Base-by-base conservation (phyloP, 2,329 filamentous ascomycete species). In the Rhinocladiella mackenziei region DNA sequence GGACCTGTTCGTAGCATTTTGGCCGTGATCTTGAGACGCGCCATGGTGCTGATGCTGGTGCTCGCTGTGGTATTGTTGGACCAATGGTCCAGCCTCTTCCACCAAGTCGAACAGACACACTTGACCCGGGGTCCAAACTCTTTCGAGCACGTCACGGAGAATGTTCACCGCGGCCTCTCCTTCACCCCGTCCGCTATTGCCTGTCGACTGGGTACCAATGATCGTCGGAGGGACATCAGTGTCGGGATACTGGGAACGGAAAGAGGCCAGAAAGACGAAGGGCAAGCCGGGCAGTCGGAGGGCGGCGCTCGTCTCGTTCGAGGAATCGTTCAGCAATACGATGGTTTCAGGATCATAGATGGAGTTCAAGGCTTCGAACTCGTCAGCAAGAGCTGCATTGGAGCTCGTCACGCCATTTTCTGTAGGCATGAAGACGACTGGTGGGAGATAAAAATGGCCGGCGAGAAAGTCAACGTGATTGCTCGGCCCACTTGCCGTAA, bases 81-180 rank as follows among this genome's bases (percentile, higher is more conserved):
- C 63, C 2, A 65, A 60, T 48, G 72, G 71, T 22, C 64, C 64
- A 0, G 68, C 69, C 54, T 77, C 77, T 55, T 95, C 89, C 26
- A 96, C 75, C n/a, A 94, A 76, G 61, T 96, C 91, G 58, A 89
- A 98, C 2, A 98, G 70, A 59, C 89, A 96, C 15, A 94, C 88
- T 39, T 80, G 76, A 0, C 88, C 89, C 0, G 80, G 76, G 39
- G 76, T 73, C 63, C 83, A 95, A 3, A 86, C 75, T n/a, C 73
- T 70, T 1, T 70, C 72, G 22, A 96, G 67, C 0, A 83, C 81
- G 25, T 80, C 72, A 20, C 81, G 73, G 45, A 92, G 81, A 2
- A 86, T 66, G 2, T 77, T 75, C n/a, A 89, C 73, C 37, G 88
- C 77, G 39, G 79, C 72, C 38, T 78, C 80, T 2, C 87, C 88